Base-by-base conservation (phyloP, 176 grass and related monocot genomes). In the Phoenix roebelenii region DNA sequence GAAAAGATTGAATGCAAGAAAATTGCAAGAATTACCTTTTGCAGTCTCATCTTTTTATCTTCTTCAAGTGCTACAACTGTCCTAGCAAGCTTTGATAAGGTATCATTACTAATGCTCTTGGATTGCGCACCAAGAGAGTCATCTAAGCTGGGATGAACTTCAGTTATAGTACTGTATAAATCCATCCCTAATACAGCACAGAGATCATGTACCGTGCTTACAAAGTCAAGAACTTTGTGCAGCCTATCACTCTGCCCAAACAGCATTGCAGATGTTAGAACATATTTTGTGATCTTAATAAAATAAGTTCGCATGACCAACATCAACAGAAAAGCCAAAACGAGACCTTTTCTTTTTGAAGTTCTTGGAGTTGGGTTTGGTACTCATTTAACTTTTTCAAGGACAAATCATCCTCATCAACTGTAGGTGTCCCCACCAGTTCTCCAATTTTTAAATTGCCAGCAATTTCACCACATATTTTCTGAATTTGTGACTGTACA, bases 321-420 rank as follows among this genome's bases (percentile, higher is more conserved):
- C 59, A 12, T 51, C 61, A 60, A n/a, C 16, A 18, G 5, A 7
- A 28, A 23, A 14, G 29, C 25, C 7, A 51, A 0, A 3, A 65
- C 55, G 25, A 50, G 35, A 98, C 94, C 94, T 98, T 98, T 79
- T 98, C 94, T 86, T 85, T 98, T 74, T 98, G 79, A 74, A 98
- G 88, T 25, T 89, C 94, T 63, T 93, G 88, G 59, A 92, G 79
- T 15, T 98, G 94, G 64, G 85, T 85, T 22, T 76, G 76, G 48
- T 83, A 93, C 62, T 98, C 94, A 72, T 93, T 82, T 52, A 98
- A 77, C 50, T 71, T 93, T 53, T 98, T 79, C 28, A 93, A 73
- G 54, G 94, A 85, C 71, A 98, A 74, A 72, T 93, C 82, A 19
- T 98, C 81, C 79, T 93, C 84, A 30, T 98, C 77, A 50, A 98